These are phyloP conservation scores for Hymenoscyphus fraxineus DNA, from an alignment of 2,329 filamentous ascomycete genomes.

Conservation along the genomic window DNA sequence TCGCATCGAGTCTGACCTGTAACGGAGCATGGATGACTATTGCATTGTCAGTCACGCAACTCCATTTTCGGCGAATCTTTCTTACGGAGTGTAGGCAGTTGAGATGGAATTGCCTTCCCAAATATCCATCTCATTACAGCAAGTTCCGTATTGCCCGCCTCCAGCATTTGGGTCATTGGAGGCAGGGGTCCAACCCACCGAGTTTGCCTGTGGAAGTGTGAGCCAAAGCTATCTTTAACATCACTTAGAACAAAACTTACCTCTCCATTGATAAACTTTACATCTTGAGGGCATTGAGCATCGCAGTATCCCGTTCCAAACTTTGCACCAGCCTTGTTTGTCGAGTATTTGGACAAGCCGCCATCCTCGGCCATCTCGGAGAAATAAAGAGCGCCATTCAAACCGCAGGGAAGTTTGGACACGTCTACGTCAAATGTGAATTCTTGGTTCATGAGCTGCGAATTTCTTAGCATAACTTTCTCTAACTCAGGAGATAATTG, in stretches of 20 bases:
- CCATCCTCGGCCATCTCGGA: slow-evolving; percentile 62
- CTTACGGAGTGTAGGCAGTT: slow-evolving; percentile 51
- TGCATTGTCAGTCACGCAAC: slow-evolving; percentile 4
- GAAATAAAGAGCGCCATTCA: slow-evolving; percentile 71
- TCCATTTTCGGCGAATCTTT: no score
- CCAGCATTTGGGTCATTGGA: slow-evolving; percentile 51
- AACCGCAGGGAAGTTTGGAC: slow-evolving; percentile 63
- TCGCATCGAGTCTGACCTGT: slow-evolving; percentile 44
- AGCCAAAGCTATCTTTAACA: not conserved
- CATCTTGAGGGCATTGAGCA: slow-evolving; percentile 51
- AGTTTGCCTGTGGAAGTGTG: slow-evolving; percentile 44
- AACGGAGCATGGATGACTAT: slow-evolving; percentile 48
- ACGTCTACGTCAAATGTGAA: slow-evolving; percentile 73
- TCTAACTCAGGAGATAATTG: no score
- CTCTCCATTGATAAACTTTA: slow-evolving; percentile 52
- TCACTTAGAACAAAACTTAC: slow-evolving; percentile 32
- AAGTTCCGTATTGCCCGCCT: slow-evolving; percentile 52
- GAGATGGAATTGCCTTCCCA: slow-evolving; percentile 62
- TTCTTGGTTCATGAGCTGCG: slow-evolving; percentile 57
- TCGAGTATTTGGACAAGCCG: slow-evolving; percentile 48
- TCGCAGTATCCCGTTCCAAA: slow-evolving; percentile 65
- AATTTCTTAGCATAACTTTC: no score
- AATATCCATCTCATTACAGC: slow-evolving; percentile 67
- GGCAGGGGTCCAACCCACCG: slow-evolving; percentile 48
- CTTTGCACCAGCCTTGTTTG: slow-evolving; percentile 55